Evolutionary conservation across 1,284 basidiomycete species (phyloP).

Genomic region (Xerocomus nothofagi): DNA sequence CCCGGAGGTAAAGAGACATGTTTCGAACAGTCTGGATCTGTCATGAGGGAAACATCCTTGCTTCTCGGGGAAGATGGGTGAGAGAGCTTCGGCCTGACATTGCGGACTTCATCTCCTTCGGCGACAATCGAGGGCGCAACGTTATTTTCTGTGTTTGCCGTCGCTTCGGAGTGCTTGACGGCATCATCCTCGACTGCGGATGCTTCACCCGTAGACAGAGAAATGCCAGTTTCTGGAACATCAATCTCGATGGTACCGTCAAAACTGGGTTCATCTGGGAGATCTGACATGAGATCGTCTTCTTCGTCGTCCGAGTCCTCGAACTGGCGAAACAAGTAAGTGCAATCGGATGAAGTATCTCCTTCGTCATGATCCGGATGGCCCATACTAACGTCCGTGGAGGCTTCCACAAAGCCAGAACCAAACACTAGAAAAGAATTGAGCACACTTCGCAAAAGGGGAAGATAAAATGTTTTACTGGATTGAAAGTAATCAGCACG

Average conservation of each 20-base stretch:
- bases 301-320: constrained; percentile 69
- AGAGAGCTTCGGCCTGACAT: constrained; percentile 36
- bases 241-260: constrained; percentile 30
- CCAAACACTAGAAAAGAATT: constrained; percentile 56
- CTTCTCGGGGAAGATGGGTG: constrained; percentile 36
- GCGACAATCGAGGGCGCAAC: background rate
- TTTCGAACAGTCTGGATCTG: constrained; percentile 10
- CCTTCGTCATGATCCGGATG: constrained; percentile 27
- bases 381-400: constrained; percentile 22
- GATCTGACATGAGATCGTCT: constrained; percentile 31
- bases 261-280: constrained; percentile 33
- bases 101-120: constrained; percentile 25
- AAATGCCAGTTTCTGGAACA: constrained; percentile 6
- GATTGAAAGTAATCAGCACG: constrained; percentile 76
- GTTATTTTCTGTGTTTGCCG: constrained; percentile 1
- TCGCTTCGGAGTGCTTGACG: constrained; percentile 8
- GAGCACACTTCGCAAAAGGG: background rate
- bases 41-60: constrained; percentile 22
- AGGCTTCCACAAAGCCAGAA: constrained; percentile 64
- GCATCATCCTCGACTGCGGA: constrained; percentile 10
- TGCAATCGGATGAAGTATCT: constrained; percentile 28
- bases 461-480: constrained; percentile 41
- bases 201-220: constrained; percentile 1
- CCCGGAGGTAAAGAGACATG: background rate
- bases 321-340: constrained; percentile 39